Evolutionary conservation across 2,329 filamentous ascomycete species (phyloP).

Genomic region (Aspergillus thermomutatus): DNA sequence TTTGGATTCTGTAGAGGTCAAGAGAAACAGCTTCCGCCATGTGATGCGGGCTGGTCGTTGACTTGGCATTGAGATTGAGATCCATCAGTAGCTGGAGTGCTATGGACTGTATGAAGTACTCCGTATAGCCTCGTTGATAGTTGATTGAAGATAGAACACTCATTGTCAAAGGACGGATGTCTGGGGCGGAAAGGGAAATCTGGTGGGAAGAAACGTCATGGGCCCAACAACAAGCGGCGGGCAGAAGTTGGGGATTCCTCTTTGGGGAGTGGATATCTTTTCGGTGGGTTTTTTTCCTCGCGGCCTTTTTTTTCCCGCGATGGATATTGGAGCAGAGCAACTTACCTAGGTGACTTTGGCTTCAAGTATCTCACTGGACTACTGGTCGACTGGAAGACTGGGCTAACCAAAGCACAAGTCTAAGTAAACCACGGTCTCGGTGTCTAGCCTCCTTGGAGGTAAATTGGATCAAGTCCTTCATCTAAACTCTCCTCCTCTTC

Average conservation of each 20-base stretch:
- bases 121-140: neutral
- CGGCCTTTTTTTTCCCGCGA: conserved; percentile 2
- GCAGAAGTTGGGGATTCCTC: conserved; percentile 18
- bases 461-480: neutral
- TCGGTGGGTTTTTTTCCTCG: neutral
- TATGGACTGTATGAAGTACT: neutral
- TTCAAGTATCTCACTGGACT: neutral
- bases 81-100: neutral
- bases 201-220: conserved; percentile 18
- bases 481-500: conserved; percentile 2
- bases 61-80: neutral
- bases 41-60: neutral
- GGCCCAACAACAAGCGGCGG: conserved; percentile 22
- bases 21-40: neutral
- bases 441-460: neutral
- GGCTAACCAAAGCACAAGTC: too few species aligned
- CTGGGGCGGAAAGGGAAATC: conserved; percentile 4
- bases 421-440: neutral
- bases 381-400: too few species aligned
- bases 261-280: neutral
- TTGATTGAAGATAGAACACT: neutral
- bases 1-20: neutral
- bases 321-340: too few species aligned
- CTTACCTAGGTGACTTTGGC: neutral
- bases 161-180: neutral